Evolutionary conservation across 2,329 filamentous ascomycete species (phyloP).

Genomic region (Mycosphaerella sp.): DNA sequence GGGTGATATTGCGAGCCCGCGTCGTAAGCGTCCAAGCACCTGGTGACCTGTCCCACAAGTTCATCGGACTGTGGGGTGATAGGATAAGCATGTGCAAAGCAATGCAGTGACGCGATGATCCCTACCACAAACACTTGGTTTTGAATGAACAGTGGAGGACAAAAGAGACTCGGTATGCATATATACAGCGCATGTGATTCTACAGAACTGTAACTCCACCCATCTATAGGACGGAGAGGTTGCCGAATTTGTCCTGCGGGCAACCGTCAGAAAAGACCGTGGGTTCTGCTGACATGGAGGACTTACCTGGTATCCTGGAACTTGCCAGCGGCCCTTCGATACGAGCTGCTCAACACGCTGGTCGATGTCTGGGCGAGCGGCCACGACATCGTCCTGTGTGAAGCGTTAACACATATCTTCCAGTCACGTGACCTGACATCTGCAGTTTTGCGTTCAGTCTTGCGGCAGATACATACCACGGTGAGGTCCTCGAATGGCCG

Average conservation of each 20-base stretch:
- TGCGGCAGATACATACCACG: conserved; percentile 63
- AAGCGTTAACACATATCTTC: background rate
- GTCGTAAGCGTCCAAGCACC: no score
- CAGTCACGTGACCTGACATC: conserved; percentile 7
- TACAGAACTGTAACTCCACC: conserved; percentile 22
- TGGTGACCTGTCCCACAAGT: no score
- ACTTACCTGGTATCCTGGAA: conserved; percentile 96
- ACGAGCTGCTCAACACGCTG: conserved; percentile 93
- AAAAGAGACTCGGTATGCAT: conserved; percentile 21
- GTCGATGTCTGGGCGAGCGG: conserved; percentile 93
- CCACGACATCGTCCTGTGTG: conserved; percentile 80
- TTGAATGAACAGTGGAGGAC: background rate
- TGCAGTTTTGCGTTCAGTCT: background rate
- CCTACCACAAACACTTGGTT: background rate
- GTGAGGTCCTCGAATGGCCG: conserved; percentile 95
- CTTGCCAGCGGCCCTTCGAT: conserved; percentile 95
- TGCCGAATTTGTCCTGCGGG: conserved; percentile 92
- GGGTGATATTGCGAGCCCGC: no score
- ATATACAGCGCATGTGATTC: conserved; percentile 22
- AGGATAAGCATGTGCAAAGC: background rate
- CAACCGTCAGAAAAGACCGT: background rate
- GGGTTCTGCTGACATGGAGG: background rate
- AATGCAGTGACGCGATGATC: background rate
- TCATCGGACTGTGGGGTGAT: no score
- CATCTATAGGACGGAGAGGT: conserved; percentile 85